Evolutionary conservation across 768 basidiomycete species (phyloP).

Genomic region (Mycena polygramma): DNA sequence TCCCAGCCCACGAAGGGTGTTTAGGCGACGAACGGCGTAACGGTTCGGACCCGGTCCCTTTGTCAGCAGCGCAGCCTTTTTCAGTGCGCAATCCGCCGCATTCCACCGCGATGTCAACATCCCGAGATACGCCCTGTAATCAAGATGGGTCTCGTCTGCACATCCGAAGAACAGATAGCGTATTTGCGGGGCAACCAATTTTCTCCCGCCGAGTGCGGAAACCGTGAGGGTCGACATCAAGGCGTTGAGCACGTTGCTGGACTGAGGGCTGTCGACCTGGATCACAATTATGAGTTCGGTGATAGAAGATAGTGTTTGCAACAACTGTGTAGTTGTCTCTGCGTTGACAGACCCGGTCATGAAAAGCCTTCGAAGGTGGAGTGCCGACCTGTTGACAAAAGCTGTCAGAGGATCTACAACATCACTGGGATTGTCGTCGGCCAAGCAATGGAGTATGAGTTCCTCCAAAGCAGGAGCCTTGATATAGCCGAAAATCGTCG

Average conservation of each 20-base stretch:
- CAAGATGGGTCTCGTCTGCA: not conserved
- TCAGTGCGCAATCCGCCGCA: not conserved
- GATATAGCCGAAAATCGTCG: not conserved
- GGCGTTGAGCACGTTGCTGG: not conserved
- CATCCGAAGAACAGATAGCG: not conserved
- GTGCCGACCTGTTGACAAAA: not conserved
- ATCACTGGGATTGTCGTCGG: not conserved
- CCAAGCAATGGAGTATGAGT: not conserved
- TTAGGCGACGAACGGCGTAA: too few species aligned
- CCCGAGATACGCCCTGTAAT: not conserved
- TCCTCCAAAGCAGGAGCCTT: not conserved
- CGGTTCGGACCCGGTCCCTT: not conserved
- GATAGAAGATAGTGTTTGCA: not conserved
- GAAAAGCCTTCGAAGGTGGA: not conserved
- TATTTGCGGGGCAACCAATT: not conserved
- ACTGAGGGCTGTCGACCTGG: not conserved
- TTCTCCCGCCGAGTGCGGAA: not conserved
- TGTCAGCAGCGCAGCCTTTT: not conserved
- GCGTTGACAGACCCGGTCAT: not conserved
- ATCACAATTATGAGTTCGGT: not conserved
- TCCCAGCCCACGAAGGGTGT: not conserved
- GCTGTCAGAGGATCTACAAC: not conserved
- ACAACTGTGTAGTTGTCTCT: not conserved
- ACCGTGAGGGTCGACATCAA: not conserved
- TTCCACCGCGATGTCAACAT: constrained; percentile 1